phyloP scores from a whole-genome alignment of 441 rosid genomes.

The Breynia disticha region DNA sequence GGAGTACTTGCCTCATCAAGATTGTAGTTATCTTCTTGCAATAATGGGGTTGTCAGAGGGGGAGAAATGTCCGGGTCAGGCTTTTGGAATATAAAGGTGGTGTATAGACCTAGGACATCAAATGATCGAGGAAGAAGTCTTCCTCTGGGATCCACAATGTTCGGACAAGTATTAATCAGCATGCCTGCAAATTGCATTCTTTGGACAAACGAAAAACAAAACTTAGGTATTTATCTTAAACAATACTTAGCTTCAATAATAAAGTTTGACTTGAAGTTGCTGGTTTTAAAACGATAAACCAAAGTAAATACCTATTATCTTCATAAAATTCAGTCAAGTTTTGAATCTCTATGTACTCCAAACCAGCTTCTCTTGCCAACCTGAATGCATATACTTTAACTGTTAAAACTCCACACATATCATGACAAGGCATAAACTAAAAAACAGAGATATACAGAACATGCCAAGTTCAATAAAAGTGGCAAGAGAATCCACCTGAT shows the following conservation, averaged over 20 bases:
- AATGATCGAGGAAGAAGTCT: conserved; percentile 82
- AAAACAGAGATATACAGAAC: too few relatives aligned
- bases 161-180: conserved; percentile 63
- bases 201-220: conserved; percentile 19
- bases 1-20: conserved; percentile 67
- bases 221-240: neutral
- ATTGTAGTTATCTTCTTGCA: conserved; percentile 38
- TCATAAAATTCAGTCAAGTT: conserved; percentile 88
- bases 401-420: neutral
- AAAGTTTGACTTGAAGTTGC: too few relatives aligned
- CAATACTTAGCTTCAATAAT: neutral
- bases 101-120: conserved; percentile 76
- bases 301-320: conserved; percentile 57
- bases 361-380: conserved; percentile 95
- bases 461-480: neutral
- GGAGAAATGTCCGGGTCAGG: conserved; percentile 89
- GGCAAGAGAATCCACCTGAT: conserved; percentile 45
- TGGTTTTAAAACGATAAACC: too few relatives aligned
- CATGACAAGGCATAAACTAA: too few relatives aligned
- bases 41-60: conserved; percentile 63
- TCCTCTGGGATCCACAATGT: conserved; percentile 77
- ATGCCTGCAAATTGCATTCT: conserved; percentile 72
- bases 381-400: conserved; percentile 25
- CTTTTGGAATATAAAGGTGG: conserved; percentile 84
- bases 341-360: conserved; percentile 94